Percentiles rank a stretch among this genome's conserved stretches.
These are phyloP conservation scores for Micromonas pusilla DNA, from an alignment of 139 green algal genomes.

Conservation along the genomic window DNA sequence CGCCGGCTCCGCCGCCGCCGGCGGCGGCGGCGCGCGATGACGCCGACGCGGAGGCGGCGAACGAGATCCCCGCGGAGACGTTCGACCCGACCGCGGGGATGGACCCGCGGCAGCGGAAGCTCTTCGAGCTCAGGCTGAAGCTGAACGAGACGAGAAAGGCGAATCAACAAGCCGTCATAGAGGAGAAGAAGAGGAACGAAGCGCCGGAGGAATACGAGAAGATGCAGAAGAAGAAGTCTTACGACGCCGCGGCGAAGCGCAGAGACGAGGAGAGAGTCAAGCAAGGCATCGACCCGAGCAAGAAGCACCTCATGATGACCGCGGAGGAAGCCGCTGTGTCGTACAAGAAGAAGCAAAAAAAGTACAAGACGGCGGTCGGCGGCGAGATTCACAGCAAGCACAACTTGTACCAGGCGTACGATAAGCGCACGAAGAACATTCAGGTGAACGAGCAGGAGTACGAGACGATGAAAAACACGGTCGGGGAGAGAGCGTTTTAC, in stretches of 20 bases:
- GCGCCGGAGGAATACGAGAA: constrained; percentile 52
- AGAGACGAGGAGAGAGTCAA: constrained; percentile 62
- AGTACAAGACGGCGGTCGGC: constrained; percentile 46
- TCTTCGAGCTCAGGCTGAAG: constrained; percentile 69
- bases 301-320: constrained; percentile 71
- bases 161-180: constrained; percentile 76
- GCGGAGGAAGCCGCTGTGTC: constrained; percentile 44
- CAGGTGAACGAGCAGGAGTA: constrained; percentile 52
- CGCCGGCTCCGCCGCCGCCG: not conserved
- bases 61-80: no score
- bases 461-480: constrained; percentile 59
- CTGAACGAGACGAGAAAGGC: constrained; percentile 67
- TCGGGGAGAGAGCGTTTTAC: constrained; percentile 77
- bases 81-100: not conserved
- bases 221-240: constrained; percentile 49
- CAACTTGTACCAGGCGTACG: constrained; percentile 67
- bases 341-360: constrained; percentile 60
- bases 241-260: constrained; percentile 58
- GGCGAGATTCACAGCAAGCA: constrained; percentile 65
- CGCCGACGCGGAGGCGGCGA: no score
- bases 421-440: constrained; percentile 68
- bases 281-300: constrained; percentile 69
- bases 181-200: constrained; percentile 59
- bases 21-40: not conserved
- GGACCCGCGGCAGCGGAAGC: constrained; percentile 52